Base-by-base conservation (phyloP, 495 filamentous ascomycete species). In the Neurospora cerealis region DNA sequence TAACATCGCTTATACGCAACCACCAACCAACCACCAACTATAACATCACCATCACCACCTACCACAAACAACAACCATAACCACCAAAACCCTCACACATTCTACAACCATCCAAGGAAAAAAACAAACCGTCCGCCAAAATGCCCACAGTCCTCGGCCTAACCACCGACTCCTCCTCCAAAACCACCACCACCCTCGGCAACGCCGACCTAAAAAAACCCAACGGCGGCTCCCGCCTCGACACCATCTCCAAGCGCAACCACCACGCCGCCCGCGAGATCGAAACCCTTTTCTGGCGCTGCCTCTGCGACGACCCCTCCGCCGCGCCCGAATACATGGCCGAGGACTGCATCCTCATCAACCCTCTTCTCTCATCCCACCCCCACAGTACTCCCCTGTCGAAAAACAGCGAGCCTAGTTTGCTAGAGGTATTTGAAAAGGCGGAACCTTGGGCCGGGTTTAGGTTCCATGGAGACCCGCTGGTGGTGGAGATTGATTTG, bases 201-300 rank as follows among this genome's bases (percentile, higher is more conserved):
- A 78, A 79, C 70, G 73, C 80, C 77, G 80, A 79, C 75, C 81
- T 83, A 75, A 76, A 73, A 46, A 79, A 81, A 72, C 80, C 80
- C 80, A 83, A 83, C 6, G 42, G 42, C 34, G 42, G 39, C 44
- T 77, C 77, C 73, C 81, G 80, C 13, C 79, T 80, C 70, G 75
- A 83, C 78, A 81, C 81, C 75, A 83, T 83, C 75, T 78, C 74
- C 60, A 79, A 81, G 75, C 81, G 81, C 76, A 83, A 83, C 80
- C 77, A 83, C 74, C 76, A 76, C 21, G 74, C 79, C n/a, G 81
- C 79, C 13, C 71, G 69, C 38, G 80, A 83, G 72, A 75, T 79
- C 70, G 81, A 83, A 72, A 81, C 78, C 3, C 72, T 81, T 0
- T 74, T 83, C 11, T 83, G 81, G 81, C 79, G 81, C 71, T 78